phyloP scores from a whole-genome alignment of 2,329 filamentous ascomycete genomes.

The Colletotrichum neosansevieriae region DNA sequence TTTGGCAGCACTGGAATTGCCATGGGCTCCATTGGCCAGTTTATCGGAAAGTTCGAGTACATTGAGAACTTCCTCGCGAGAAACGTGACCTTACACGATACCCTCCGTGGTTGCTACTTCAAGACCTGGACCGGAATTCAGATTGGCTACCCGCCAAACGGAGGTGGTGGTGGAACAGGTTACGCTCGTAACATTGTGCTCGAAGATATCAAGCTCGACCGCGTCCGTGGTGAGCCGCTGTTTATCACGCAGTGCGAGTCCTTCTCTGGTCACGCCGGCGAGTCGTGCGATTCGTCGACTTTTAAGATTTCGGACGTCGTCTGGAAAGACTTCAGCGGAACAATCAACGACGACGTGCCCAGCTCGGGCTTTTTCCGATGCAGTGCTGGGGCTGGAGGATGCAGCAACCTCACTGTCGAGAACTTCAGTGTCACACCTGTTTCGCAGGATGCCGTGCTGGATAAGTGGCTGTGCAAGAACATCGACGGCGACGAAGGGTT shows the following conservation, averaged over 20 bases:
- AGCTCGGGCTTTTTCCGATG: conserved; percentile 48
- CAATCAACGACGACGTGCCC: conserved; percentile 44
- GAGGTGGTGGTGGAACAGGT: conserved; percentile 67
- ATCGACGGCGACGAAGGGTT: conserved; percentile 45
- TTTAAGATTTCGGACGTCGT: conserved; percentile 48
- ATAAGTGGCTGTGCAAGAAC: conserved; percentile 47
- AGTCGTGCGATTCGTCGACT: conserved; percentile 50
- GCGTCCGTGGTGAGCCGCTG: conserved; percentile 47
- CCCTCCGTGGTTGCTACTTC: conserved; percentile 62
- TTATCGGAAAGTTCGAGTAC: conserved; percentile 59
- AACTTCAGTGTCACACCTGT: conserved; percentile 43
- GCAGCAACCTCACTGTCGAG: conserved; percentile 46
- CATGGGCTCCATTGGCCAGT: conserved; percentile 69
- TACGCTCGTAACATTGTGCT: conserved; percentile 49
- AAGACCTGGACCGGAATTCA: conserved; percentile 70
- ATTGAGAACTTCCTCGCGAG: conserved; percentile 62
- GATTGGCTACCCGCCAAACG: conserved; percentile 66
- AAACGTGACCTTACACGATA: conserved; percentile 61
- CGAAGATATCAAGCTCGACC: conserved; percentile 47
- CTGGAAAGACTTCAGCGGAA: conserved; percentile 47
- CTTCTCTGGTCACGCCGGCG: conserved; percentile 49
- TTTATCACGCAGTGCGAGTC: conserved; percentile 53
- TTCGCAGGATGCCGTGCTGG: conserved; percentile 38
- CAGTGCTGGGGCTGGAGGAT: conserved; percentile 48
- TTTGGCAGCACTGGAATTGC: conserved; percentile 65